These are phyloP conservation scores for Lachancea thermotolerans DNA, from an alignment of 805 yeast species.

Conservation along the genomic window DNA sequence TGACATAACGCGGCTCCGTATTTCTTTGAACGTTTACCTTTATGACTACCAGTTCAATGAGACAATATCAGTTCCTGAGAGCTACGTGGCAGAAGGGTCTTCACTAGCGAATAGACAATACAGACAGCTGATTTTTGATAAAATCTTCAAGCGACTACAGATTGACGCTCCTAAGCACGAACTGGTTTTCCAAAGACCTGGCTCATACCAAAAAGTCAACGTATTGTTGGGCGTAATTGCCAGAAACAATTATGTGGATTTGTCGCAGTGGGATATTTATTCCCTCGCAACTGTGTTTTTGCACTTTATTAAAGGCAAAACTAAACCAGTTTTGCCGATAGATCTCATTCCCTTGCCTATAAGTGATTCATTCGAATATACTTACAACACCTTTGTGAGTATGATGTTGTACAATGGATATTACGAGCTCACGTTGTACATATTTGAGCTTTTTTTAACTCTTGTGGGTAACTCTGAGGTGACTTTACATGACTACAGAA, in stretches of 20 bases:
- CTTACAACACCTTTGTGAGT: constrained; percentile 32
- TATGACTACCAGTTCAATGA: constrained; percentile 52
- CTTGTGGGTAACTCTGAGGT: constrained; percentile 32
- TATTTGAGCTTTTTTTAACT: constrained; percentile 42
- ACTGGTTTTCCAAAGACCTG: constrained; percentile 50
- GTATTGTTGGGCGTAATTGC: constrained; percentile 44
- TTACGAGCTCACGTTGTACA: constrained; percentile 32
- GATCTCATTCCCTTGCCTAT: constrained; percentile 47
- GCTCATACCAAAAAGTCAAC: constrained; percentile 40
- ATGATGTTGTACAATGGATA: constrained; percentile 31
- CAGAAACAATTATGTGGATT: constrained; percentile 50
- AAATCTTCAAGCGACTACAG: constrained; percentile 43
- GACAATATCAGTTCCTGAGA: constrained; percentile 42
- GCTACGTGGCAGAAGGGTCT: constrained; percentile 27
- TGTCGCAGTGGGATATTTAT: constrained; percentile 58
- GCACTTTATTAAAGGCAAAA: constrained; percentile 44
- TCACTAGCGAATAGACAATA: constrained; percentile 29
- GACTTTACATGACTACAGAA: constrained; percentile 38
- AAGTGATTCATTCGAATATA: constrained; percentile 41
- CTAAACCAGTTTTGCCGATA: constrained; percentile 48
- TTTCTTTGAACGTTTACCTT: constrained; percentile 67
- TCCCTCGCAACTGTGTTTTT: constrained; percentile 38
- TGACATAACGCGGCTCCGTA: constrained; percentile 71
- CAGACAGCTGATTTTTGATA: constrained; percentile 40
- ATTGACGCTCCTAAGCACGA: constrained; percentile 39